Percentiles rank a stretch among this genome's conserved stretches.
Conservation (phyloP, 495 filamentous ascomycete genomes). For the Letharia columbiana region DNA sequence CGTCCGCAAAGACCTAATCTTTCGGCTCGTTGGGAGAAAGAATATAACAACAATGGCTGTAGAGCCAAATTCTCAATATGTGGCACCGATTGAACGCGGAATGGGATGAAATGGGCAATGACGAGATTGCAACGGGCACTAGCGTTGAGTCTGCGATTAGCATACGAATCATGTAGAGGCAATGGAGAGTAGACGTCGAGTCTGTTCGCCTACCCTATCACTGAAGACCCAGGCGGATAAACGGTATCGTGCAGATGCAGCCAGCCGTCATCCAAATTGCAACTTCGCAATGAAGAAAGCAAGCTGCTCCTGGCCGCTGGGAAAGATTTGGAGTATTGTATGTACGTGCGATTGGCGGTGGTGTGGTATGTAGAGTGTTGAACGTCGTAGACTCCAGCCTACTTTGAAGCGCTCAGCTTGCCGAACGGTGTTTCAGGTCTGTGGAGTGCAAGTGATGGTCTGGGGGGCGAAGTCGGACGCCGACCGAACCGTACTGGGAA, state of each 20-base stretch:
- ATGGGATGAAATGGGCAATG: neutral
- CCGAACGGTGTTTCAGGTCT: neutral
- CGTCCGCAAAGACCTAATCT: neutral
- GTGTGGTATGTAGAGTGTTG: neutral
- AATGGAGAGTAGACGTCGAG: constrained; percentile 14
- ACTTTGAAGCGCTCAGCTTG: neutral
- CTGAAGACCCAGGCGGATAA: constrained; percentile 20
- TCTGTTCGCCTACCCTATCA: constrained; percentile 16
- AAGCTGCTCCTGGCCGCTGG: constrained; percentile 16
- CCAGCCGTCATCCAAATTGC: constrained; percentile 19
- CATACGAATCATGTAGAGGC: constrained; percentile 15
- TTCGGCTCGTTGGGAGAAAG: neutral
- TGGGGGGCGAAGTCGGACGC: neutral
- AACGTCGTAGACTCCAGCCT: constrained; percentile 2
- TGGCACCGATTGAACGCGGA: neutral
- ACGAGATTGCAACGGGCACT: constrained; percentile 8
- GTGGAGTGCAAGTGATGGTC: neutral
- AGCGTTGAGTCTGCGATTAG: constrained; percentile 11
- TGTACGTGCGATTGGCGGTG: neutral
- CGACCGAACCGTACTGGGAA: neutral
- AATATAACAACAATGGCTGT: neutral
- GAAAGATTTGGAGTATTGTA: neutral
- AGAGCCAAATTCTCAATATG: neutral
- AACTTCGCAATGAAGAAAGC: constrained; percentile 9
- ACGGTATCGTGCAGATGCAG: constrained; percentile 22